Evolutionary conservation across 2,329 filamentous ascomycete genomes (phyloP).

Genomic region (Diaporthe destruens): DNA sequence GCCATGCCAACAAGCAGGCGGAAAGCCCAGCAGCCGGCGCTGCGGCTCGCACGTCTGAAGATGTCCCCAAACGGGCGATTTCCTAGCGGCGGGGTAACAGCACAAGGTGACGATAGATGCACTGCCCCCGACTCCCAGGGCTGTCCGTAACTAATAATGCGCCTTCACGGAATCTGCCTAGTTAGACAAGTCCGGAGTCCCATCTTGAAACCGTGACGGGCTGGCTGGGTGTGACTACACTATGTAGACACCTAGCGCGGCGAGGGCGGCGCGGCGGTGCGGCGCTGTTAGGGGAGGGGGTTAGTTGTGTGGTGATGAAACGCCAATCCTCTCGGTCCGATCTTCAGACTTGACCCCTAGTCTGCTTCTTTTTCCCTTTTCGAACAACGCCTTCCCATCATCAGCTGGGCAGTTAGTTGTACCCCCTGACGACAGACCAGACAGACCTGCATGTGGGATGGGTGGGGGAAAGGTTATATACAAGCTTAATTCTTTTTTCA

Average conservation of each 20-base stretch:
- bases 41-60: too few relatives aligned
- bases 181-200: background rate
- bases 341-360: conserved; percentile 32
- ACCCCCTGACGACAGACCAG: background rate
- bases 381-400: too few relatives aligned
- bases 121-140: too few relatives aligned
- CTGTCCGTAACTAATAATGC: too few relatives aligned
- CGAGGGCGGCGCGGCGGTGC: background rate
- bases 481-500: conserved; percentile 28
- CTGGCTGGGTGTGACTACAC: too few relatives aligned
- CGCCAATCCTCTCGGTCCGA: conserved; percentile 33
- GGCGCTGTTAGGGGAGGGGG: background rate
- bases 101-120: too few relatives aligned
- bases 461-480: conserved; percentile 23
- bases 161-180: background rate
- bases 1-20: too few relatives aligned
- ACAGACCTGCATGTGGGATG: background rate
- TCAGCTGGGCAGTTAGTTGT: too few relatives aligned
- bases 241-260: conserved; percentile 21
- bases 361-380: background rate
- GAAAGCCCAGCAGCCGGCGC: too few relatives aligned
- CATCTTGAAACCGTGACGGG: conserved; percentile 18
- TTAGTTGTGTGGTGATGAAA: conserved; percentile 28
- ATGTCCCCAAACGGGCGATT: background rate
- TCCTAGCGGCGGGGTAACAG: background rate